Evolutionary conservation across 768 basidiomycete species (phyloP), one percentile per base, ranked within the genome.

Genomic region (Sporobolomyces phaffii): DNA sequence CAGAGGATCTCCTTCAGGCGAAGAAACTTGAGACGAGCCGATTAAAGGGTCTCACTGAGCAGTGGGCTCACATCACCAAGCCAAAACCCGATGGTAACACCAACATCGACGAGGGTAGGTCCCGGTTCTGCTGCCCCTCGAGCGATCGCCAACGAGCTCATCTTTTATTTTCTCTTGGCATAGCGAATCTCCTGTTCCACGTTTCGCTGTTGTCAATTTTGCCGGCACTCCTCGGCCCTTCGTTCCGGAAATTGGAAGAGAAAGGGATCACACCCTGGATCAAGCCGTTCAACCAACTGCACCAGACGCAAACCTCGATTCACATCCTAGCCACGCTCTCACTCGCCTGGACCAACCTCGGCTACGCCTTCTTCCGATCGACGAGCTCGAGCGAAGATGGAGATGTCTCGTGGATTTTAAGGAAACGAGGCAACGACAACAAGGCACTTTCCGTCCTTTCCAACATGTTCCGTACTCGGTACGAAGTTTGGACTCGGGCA

Each of bases 251-350:
- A 14, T 20, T 71, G 29, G 36, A 64, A 40, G 44, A 59, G 17
- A 41, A 36, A 11, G 70, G 70, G 31, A 50, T 71, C 59, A 33
- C 28, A 1, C 65, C 65, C 1, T 71, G 65, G 65, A 31, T 71
- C 26, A 31, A 38, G 6, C 62, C 62, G 24, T 50, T 40, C 62
- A 62, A 62, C 52, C 20, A 26, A 15, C 26, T 62, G 31, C 2
- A 14, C 8, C 17, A 47, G 3, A 38, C 43, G 3, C 43, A 44
- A 33, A 6, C 60, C 6, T 61, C 53, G 24, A 7, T 24, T 2
- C 24, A 52, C 44, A 20, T 67, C 18, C 53, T 51, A 41, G 33
- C 62, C 7, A 41, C 66, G 28, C 31, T 53, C 24, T 31, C 59
- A 8, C 65, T 67, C 14, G 28, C 52, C 13, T 71, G 70, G 70